Conservation (phyloP, 177 flowering plant species). For the Vitis hybrid region DNA sequence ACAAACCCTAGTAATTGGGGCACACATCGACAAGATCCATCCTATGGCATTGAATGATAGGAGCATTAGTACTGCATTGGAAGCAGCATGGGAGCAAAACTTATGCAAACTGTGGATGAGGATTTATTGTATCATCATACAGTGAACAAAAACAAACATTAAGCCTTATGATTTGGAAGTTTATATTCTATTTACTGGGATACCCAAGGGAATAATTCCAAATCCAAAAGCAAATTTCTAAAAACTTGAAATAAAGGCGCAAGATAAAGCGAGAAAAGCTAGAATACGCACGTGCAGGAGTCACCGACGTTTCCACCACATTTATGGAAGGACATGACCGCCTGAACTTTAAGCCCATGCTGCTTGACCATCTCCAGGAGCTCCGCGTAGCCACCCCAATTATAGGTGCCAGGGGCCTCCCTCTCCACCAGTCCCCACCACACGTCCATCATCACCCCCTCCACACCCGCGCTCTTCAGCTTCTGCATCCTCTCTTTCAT, state of each 20-base stretch:
- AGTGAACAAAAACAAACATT: not conserved
- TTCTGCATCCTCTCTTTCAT: constrained; percentile 83
- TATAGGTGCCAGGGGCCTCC: constrained; percentile 68
- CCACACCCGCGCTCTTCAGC: constrained; percentile 91
- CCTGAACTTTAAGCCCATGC: constrained; percentile 91
- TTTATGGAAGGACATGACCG: constrained; percentile 96
- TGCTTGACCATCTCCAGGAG: constrained; percentile 83
- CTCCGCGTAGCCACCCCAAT: constrained; percentile 92
- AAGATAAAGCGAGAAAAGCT: constrained; percentile 1
- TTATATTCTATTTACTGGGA: too few species aligned
- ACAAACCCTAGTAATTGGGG: too few species aligned
- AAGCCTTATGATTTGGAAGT: too few species aligned
- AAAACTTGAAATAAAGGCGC: constrained; percentile 1
- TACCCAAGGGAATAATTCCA: too few species aligned
- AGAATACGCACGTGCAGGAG: constrained; percentile 66
- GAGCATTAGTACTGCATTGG: too few species aligned
- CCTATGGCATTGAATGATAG: too few species aligned
- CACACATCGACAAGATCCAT: too few species aligned
- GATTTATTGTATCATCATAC: not conserved
- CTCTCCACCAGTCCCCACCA: constrained; percentile 99
- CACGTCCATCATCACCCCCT: constrained; percentile 96
- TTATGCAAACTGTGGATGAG: too few species aligned
- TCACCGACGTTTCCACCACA: constrained; percentile 99
- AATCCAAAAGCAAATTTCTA: too few species aligned
- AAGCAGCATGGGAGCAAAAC: too few species aligned